Percentiles rank a stretch among this genome's conserved stretches.
Conservation (phyloP, 2,329 filamentous ascomycete genomes). For the Sporothrix sp. region DNA sequence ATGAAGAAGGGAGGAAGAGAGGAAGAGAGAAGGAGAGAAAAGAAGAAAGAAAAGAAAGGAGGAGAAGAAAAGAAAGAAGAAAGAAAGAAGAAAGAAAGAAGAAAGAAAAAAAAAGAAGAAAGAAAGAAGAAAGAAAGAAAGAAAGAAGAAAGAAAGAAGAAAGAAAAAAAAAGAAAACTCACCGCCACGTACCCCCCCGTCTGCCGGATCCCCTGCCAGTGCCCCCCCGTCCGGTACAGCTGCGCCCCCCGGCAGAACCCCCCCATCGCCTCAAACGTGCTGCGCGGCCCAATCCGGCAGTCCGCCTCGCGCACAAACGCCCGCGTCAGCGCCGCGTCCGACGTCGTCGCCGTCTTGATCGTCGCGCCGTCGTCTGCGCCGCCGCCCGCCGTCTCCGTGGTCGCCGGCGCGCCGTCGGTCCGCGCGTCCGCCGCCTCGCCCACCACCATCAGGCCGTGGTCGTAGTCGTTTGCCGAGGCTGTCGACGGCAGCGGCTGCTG, state of each 20-base stretch:
- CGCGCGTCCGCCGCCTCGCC: slow-evolving; percentile 7
- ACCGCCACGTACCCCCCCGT: slow-evolving; percentile 21
- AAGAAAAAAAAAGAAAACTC: too few species aligned
- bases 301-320: slow-evolving; percentile 20
- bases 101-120: too few species aligned
- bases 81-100: too few species aligned
- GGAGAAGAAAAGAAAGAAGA: too few species aligned
- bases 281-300: slow-evolving; percentile 27
- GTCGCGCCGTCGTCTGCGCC: slow-evolving; percentile 1
- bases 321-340: slow-evolving; percentile 13
- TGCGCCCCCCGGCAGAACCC: slow-evolving; percentile 32
- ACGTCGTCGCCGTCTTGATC: neutral
- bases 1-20: too few species aligned
- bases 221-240: slow-evolving; percentile 27
- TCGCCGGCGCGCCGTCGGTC: neutral
- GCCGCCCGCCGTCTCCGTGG: too few species aligned
- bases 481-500: slow-evolving; percentile 1
- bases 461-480: slow-evolving; percentile 1
- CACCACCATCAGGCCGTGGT: slow-evolving; percentile 13
- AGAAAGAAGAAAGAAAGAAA: too few species aligned
- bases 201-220: slow-evolving; percentile 29
- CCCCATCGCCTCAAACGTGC: slow-evolving; percentile 27
- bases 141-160: too few species aligned
- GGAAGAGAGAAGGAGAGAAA: too few species aligned
- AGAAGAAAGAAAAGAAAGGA: too few species aligned